Evolutionary conservation across 495 filamentous ascomycete genomes (phyloP), one percentile per base, ranked within the genome.

Genomic region (Clavariopsis aquatica): DNA sequence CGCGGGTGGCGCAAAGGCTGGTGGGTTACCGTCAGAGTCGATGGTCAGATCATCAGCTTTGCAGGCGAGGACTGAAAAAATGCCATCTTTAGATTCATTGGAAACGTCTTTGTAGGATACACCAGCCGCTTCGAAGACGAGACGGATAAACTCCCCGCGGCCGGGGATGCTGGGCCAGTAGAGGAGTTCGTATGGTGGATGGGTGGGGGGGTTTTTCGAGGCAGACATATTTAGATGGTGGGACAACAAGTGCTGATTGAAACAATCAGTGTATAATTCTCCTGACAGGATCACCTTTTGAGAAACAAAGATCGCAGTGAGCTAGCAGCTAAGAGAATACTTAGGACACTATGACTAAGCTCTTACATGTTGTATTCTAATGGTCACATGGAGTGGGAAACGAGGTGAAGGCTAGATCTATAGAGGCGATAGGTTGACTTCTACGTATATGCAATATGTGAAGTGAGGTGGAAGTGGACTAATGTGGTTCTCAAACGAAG

Each of bases 151-250:
- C 68, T 90, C 87, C 47, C 83, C 86, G 62, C 87, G 83, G 53
- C 87, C 87, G 55, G 87, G 87, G 49, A 86, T 73, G 36, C 72
- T 71, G 27, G 86, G 84, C 81, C 83, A 85, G 79, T 90, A 89
- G 73, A 87, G 74, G 43, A 88, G 83, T 34, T 83, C 73, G 75
- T 86, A 75, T 20, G 52, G 49, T 17, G 72, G 70, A 12, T 65
- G 52, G 19, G 66, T 65, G 49, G 65, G 65, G 51, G 61, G 26
- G 45, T 65, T 65, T 45, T 66, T 69, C 46, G 62, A 31, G 22
- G 62, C 43, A 34, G 57, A 45, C 54, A 64, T 64, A 19, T 13
- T 8, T 17, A n/a, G 8, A 23, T 22, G 29, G 47, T 10, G 19
- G 2, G 23, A 12, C 12, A 12, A 34, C 6, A 34, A 12, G 12